These are phyloP conservation scores for Corymbia citriodora DNA, from an alignment of 441 rosid genomes.

Conservation along the genomic window DNA sequence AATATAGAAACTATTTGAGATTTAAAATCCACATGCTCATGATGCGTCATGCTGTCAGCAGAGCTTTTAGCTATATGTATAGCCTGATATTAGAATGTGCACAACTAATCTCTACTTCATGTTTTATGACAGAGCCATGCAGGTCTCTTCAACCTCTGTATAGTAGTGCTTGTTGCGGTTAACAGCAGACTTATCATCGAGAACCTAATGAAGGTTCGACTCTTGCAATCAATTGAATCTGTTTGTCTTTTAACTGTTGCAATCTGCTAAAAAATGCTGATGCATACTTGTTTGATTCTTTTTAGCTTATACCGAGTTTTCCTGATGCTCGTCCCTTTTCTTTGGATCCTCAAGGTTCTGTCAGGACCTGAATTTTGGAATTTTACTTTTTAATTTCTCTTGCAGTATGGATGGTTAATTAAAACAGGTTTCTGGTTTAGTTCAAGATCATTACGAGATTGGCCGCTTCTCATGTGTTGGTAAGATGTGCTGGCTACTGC, in stretches of 20 bases:
- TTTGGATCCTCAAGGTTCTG: not conserved
- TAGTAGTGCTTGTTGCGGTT: constrained; percentile 95
- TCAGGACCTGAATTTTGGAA: not conserved
- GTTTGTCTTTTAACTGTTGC: constrained; percentile 1
- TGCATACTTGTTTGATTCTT: not conserved
- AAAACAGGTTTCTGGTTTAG: constrained; percentile 91
- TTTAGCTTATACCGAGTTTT: not conserved
- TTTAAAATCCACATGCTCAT: not conserved
- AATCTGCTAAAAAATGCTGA: not conserved
- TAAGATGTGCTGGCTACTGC: constrained; percentile 18
- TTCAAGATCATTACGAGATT: constrained; percentile 81
- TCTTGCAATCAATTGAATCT: not conserved
- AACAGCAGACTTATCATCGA: constrained; percentile 97
- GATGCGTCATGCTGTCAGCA: not conserved
- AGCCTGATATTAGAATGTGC: not conserved
- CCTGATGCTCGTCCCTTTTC: not conserved
- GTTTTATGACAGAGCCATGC: constrained; percentile 81
- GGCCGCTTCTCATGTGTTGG: constrained; percentile 99
- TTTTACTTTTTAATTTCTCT: constrained; percentile 2
- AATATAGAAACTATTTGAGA: not conserved
- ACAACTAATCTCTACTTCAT: not conserved
- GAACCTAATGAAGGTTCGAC: constrained; percentile 84
- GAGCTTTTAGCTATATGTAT: not conserved
- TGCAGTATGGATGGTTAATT: constrained; percentile 97
- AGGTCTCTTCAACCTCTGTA: constrained; percentile 96